Evolutionary conservation across 805 yeast species (phyloP).

Genomic region (Kodamaea hsintzibuensis): DNA sequence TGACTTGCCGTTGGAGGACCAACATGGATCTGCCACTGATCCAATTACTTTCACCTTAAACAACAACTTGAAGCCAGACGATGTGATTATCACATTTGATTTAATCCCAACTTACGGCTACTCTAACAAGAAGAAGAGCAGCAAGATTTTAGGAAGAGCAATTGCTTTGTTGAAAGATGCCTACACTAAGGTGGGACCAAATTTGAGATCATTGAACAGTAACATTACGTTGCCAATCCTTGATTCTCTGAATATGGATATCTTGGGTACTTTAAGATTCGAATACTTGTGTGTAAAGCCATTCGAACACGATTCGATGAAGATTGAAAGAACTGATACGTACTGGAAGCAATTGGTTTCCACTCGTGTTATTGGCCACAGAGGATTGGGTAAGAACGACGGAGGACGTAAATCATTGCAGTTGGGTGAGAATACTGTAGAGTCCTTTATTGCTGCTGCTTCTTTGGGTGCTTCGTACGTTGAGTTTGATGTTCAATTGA

Average conservation of each 20-base stretch:
- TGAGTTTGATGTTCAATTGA: constrained; percentile 94
- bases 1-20: constrained; percentile 84
- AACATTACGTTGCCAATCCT: constrained; percentile 73
- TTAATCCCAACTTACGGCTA: constrained; percentile 84
- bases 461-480: constrained; percentile 95
- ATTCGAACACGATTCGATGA: constrained; percentile 69
- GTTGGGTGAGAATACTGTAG: constrained; percentile 93
- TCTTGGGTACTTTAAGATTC: constrained; percentile 75
- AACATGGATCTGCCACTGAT: constrained; percentile 63
- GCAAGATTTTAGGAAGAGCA: constrained; percentile 73
- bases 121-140: constrained; percentile 25
- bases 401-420: constrained; percentile 75
- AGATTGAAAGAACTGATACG: constrained; percentile 65
- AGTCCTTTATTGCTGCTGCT: constrained; percentile 94
- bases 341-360: constrained; percentile 91
- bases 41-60: constrained; percentile 72
- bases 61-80: constrained; percentile 45
- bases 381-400: constrained; percentile 90
- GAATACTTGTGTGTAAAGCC: constrained; percentile 73
- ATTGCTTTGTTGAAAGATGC: constrained; percentile 68
- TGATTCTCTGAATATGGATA: constrained; percentile 67
- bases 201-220: constrained; percentile 66
- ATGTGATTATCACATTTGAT: constrained; percentile 72
- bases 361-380: constrained; percentile 91
- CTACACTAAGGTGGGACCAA: constrained; percentile 65